Evolutionary conservation across 106 monocot genomes (phyloP).

Genomic region (Hemerocallis citrina): DNA sequence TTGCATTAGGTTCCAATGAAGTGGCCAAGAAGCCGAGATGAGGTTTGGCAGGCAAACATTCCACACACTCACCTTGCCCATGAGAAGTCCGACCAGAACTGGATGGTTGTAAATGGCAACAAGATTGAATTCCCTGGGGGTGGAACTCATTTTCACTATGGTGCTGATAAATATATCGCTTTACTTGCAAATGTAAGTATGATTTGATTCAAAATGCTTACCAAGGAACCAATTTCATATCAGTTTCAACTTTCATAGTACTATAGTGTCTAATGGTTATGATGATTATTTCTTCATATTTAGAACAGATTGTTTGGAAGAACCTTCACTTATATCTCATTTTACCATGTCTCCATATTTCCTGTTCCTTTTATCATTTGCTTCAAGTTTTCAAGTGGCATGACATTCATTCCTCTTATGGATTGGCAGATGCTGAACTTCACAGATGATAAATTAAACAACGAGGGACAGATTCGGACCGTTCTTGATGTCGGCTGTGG

Average conservation of each 20-base stretch:
- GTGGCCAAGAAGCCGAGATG: slow-evolving; percentile 87
- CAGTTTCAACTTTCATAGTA: neutral
- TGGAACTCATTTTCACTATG: slow-evolving; percentile 87
- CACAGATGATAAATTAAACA: slow-evolving; percentile 55
- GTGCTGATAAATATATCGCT: slow-evolving; percentile 84
- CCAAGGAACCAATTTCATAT: neutral
- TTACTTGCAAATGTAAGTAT: slow-evolving; percentile 62
- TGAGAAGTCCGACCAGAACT: slow-evolving; percentile 90
- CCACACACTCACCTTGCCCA: slow-evolving; percentile 87
- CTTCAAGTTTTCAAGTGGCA: neutral
- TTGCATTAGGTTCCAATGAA: slow-evolving; percentile 66
- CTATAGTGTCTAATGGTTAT: neutral
- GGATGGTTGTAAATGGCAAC: slow-evolving; percentile 89
- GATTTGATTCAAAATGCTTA: neutral
- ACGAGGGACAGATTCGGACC: slow-evolving; percentile 65
- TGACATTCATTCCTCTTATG: neutral
- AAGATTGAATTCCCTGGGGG: slow-evolving; percentile 87
- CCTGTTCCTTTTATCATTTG: neutral
- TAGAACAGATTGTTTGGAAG: no score
- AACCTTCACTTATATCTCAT: no score
- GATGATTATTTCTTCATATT: neutral
- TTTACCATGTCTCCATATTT: no score
- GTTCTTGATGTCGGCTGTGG: slow-evolving; percentile 95
- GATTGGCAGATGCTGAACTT: slow-evolving; percentile 76
- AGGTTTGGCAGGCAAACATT: slow-evolving; percentile 87